phyloP scores from a whole-genome alignment of 1,284 basidiomycete genomes.

The Pholiota adiposa region DNA sequence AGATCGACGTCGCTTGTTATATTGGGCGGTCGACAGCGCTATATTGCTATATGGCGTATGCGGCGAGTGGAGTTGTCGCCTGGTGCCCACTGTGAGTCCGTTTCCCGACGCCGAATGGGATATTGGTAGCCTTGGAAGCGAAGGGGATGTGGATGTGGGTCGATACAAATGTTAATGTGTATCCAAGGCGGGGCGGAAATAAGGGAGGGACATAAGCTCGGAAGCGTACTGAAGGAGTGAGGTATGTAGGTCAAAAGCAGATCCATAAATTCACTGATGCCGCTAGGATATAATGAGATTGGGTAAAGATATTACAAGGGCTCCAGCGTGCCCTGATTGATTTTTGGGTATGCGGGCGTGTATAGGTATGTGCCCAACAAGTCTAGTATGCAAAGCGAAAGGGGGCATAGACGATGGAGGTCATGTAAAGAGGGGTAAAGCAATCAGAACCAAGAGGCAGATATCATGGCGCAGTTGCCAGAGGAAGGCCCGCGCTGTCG shows the following conservation, averaged over 20 bases:
- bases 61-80: not conserved
- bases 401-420: not conserved
- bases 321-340: not conserved
- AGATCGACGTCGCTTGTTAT: not conserved
- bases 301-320: constrained; percentile 6
- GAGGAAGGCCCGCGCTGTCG: constrained; percentile 2
- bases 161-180: not conserved
- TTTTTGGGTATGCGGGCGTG: constrained; percentile 2
- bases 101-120: too few relatives aligned
- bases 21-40: not conserved
- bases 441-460: not conserved
- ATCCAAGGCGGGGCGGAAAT: not conserved
- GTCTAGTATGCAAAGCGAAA: constrained; percentile 4
- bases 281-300: constrained; percentile 5
- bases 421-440: not conserved
- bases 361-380: not conserved
- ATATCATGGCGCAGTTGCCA: constrained; percentile 3
- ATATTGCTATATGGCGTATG: not conserved
- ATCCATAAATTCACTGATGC: not conserved
- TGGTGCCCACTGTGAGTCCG: not conserved
- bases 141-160: too few relatives aligned
- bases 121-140: too few relatives aligned
- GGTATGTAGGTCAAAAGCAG: not conserved
- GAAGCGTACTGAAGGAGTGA: not conserved
- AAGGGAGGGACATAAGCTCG: not conserved